phyloP scores from a whole-genome alignment of 2,329 filamentous ascomycete genomes.

The Immersiporthe knoxdaviesiana region DNA sequence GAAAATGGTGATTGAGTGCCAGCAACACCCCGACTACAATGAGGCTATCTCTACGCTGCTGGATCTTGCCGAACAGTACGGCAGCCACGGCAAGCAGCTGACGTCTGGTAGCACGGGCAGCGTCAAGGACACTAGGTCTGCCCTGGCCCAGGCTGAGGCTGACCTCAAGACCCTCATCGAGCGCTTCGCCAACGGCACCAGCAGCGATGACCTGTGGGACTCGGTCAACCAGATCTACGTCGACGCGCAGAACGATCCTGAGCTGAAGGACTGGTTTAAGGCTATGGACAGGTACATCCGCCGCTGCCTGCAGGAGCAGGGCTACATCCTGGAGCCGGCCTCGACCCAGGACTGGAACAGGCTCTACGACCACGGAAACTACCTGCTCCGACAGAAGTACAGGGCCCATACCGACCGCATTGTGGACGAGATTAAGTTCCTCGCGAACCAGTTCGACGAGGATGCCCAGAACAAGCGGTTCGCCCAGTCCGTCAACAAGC shows the following conservation, averaged over 20 bases:
- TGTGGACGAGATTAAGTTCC: constrained; percentile 86
- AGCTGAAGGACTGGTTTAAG: constrained; percentile 90
- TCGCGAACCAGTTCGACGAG: constrained; percentile 85
- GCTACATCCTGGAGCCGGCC: constrained; percentile 82
- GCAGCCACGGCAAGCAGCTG: constrained; percentile 69
- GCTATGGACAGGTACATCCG: constrained; percentile 76
- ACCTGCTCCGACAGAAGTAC: constrained; percentile 88
- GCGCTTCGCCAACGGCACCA: constrained; percentile 94
- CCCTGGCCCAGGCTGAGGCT: constrained; percentile 72
- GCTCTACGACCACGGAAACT: constrained; percentile 83
- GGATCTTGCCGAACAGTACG: constrained; percentile 82
- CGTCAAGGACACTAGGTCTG: constrained; percentile 72
- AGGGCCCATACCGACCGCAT: constrained; percentile 82
- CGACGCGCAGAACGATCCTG: constrained; percentile 83
- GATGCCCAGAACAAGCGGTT: constrained; percentile 88
- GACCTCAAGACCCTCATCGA: constrained; percentile 88
- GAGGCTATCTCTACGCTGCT: constrained; percentile 89
- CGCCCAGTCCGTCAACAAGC: constrained; percentile 72
- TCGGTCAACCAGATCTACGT: constrained; percentile 84
- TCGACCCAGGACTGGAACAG: constrained; percentile 82
- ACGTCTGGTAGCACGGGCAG: constrained; percentile 67
- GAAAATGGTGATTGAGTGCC: constrained; percentile 97
- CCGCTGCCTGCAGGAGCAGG: constrained; percentile 83
- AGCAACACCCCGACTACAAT: constrained; percentile 92
- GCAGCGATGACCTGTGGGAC: constrained; percentile 81